These are phyloP conservation scores for Bocquillonia castaneifolia DNA, from an alignment of 441 rosid species.

Conservation along the genomic window DNA sequence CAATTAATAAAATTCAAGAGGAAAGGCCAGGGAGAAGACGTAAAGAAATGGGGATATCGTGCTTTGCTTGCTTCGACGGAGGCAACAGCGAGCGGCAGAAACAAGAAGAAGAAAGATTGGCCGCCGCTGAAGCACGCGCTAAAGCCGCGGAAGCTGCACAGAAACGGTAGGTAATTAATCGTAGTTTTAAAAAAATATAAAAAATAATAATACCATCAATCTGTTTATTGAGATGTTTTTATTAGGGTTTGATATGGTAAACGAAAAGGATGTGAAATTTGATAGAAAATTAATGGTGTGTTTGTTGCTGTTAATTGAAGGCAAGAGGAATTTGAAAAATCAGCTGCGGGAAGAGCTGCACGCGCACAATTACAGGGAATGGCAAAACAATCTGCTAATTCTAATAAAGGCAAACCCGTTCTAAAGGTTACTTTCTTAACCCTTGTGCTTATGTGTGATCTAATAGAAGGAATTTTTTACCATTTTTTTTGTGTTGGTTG, in stretches of 20 bases:
- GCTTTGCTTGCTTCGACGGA: conserved; percentile 73
- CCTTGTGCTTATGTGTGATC: not conserved
- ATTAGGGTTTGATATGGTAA: too few relatives aligned
- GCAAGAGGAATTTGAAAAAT: conserved; percentile 79
- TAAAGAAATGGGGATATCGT: conserved; percentile 39
- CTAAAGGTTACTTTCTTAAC: conserved; percentile 50
- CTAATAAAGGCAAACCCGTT: conserved; percentile 76
- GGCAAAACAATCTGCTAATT: conserved; percentile 70
- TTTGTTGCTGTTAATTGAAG: conserved; percentile 32
- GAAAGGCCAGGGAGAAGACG: not conserved
- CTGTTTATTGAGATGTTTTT: too few relatives aligned
- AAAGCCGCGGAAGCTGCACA: conserved; percentile 96
- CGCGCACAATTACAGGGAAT: conserved; percentile 64
- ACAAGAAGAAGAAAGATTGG: conserved; percentile 62
- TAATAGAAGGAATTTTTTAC: not conserved
- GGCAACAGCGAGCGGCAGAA: conserved; percentile 43
- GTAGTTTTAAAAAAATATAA: too few relatives aligned
- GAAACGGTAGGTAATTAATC: conserved; percentile 43
- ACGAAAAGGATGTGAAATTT: too few relatives aligned
- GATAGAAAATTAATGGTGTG: too few relatives aligned
- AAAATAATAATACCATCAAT: too few relatives aligned
- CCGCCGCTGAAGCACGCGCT: conserved; percentile 85
- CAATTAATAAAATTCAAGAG: not conserved
- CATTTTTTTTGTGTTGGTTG: conserved; percentile 1
- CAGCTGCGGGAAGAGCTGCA: conserved; percentile 93